Evolutionary conservation across 768 basidiomycete genomes (phyloP).

Genomic region (Gautieria morchelliformis): DNA sequence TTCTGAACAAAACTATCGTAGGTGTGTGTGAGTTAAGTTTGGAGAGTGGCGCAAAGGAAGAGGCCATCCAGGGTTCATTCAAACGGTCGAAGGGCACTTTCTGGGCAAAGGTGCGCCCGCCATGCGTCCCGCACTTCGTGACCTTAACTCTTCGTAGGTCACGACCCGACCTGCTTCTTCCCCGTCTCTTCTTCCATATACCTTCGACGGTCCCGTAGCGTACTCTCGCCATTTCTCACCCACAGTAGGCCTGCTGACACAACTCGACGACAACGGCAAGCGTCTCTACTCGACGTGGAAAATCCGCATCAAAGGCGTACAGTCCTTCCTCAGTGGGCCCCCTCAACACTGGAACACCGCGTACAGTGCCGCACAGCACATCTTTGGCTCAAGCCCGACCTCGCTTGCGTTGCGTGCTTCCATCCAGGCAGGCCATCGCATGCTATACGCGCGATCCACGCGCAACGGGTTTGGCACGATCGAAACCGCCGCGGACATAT

Average conservation of each 20-base stretch:
- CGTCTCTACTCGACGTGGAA: slow-evolving; percentile 78
- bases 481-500: slow-evolving; percentile 36
- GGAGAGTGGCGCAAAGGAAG: slow-evolving; percentile 50
- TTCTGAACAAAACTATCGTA: neutral
- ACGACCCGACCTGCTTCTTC: slow-evolving; percentile 19
- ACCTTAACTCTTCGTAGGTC: slow-evolving; percentile 31
- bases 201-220: slow-evolving; percentile 66
- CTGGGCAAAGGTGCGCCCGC: slow-evolving; percentile 49
- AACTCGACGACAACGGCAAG: slow-evolving; percentile 36
- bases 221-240: slow-evolving; percentile 66
- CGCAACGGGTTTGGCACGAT: slow-evolving; percentile 56
- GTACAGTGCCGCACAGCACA: slow-evolving; percentile 63
- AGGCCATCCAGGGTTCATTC: slow-evolving; percentile 47
- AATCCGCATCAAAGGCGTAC: slow-evolving; percentile 49
- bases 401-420: slow-evolving; percentile 55
- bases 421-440: slow-evolving; percentile 62
- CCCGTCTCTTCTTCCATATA: slow-evolving; percentile 36
- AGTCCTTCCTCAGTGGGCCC: slow-evolving; percentile 46
- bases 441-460: slow-evolving; percentile 64
- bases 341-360: slow-evolving; percentile 58
- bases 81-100: slow-evolving; percentile 48
- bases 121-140: neutral
- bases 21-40: slow-evolving; percentile 39
- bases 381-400: slow-evolving; percentile 51
- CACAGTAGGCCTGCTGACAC: slow-evolving; percentile 54